Conservation (phyloP, 768 basidiomycete genomes). For the Neoboletus magnificus region DNA sequence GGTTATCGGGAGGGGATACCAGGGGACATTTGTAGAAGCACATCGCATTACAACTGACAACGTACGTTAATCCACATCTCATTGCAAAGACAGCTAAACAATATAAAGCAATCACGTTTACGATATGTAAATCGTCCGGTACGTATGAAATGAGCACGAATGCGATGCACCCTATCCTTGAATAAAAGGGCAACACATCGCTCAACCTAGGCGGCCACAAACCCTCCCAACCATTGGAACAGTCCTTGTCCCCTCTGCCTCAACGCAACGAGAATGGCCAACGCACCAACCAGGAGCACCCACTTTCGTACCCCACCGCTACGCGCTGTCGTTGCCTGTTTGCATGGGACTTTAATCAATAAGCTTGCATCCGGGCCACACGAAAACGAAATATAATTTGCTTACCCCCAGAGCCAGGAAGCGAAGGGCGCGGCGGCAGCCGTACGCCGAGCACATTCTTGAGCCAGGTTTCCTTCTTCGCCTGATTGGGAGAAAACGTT, state of each 20-base stretch:
- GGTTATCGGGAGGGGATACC: background rate
- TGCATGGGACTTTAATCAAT: constrained; percentile 11
- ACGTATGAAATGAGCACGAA: background rate
- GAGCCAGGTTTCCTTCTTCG: constrained; percentile 26
- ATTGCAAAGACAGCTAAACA: background rate
- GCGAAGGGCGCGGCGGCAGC: constrained; percentile 22
- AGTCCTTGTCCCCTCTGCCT: background rate
- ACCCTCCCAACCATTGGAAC: background rate
- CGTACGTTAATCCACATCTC: background rate
- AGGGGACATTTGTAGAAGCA: background rate
- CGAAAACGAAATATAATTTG: constrained; percentile 4
- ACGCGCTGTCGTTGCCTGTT: background rate
- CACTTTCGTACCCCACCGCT: background rate
- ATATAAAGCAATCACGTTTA: background rate
- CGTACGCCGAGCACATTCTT: constrained; percentile 8
- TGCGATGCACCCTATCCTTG: background rate
- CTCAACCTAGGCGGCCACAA: constrained; percentile 10
- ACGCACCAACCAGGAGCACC: background rate
- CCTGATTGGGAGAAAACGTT: constrained; percentile 4
- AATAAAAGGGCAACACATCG: background rate
- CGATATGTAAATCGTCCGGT: no score
- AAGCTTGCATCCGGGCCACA: background rate
- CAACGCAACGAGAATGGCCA: constrained; percentile 9
- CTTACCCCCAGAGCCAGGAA: constrained; percentile 11
- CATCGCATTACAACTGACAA: background rate